Conservation (phyloP, 345 rosid genomes). For the Pelargonium nanum region DNA sequence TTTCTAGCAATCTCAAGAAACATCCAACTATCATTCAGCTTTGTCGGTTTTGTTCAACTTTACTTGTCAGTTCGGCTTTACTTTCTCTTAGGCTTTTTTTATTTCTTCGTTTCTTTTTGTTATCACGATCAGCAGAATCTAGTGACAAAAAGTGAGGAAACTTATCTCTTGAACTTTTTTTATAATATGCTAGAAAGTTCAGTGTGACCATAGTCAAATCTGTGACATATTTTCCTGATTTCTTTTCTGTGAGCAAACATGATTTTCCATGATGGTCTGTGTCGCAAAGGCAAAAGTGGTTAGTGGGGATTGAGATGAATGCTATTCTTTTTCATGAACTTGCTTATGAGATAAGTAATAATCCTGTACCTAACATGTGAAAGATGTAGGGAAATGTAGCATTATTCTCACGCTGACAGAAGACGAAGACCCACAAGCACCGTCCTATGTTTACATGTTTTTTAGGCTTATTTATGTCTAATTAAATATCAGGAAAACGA, state of each 20-base stretch:
- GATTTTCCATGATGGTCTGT: background rate
- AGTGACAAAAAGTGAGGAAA: background rate
- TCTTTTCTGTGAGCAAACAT: background rate
- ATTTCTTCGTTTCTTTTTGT: too few species aligned
- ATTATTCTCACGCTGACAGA: background rate
- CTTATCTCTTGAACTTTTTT: too few species aligned
- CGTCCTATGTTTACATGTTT: background rate
- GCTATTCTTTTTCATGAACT: background rate
- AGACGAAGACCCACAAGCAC: background rate
- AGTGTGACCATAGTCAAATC: too few species aligned
- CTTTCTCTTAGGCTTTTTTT: too few species aligned
- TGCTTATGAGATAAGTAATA: background rate
- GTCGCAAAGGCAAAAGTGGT: background rate
- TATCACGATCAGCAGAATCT: background rate
- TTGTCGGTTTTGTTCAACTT: background rate
- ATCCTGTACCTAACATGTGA: background rate
- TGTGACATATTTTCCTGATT: background rate
- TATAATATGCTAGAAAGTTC: too few species aligned
- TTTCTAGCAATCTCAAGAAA: background rate
- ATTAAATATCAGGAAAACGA: background rate
- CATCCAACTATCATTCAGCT: background rate
- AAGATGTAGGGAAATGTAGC: background rate
- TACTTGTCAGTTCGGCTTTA: background rate
- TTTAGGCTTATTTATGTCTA: background rate
- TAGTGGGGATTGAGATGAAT: background rate